Base-by-base conservation (phyloP, 805 yeast genomes). In the Komagataella ulmi region DNA sequence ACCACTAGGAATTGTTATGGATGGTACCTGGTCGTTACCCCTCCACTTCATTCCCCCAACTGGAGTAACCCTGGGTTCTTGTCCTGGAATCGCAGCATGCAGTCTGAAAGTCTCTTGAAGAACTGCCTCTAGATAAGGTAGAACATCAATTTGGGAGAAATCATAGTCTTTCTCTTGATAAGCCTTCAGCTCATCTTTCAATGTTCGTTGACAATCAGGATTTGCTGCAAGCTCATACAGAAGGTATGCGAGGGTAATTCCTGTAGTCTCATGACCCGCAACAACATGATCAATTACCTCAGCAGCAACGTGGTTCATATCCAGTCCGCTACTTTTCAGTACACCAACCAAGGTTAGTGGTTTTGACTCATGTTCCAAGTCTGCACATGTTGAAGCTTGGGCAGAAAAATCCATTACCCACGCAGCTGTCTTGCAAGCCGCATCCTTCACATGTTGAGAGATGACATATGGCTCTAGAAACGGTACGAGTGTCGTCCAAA, bases 201-300 rank as follows among this genome's bases (percentile, higher is more conserved):
- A 65, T 43, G 59, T 61, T 3, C 60, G 53, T 61, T 84, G 90
- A 55, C 76, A 69, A 17, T 63, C 60, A 5, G 57, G 54, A 55
- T 79, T 67, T 53, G 78, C 66, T 2, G 86, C 80, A 44, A 83
- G 60, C 58, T 81, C 80, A 67, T 77, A 83, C 18, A 77, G 68
- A 50, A 79, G 64, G 60, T 76, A 84, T 0, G 86, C 69, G 53
- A 83, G 61, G n/a, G 81, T 79, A 6, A 79, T 72, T 0, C 85
- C 87, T 1, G 86, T 82, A 4, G 90, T 83, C 59, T 83, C 85
- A 60, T 84, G 89, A 3, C 90, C 90, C 0, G 90, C 90, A 48
- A 84, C 82, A 44, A 83, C 72, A 60, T 83, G 87, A 59, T 83
- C 90, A 47, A 76, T 72, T 24, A 71, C 60, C 55, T 77, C 82